Conservation (phyloP, 352 stramenopile species). For the Aphanomyces stellatus region DNA sequence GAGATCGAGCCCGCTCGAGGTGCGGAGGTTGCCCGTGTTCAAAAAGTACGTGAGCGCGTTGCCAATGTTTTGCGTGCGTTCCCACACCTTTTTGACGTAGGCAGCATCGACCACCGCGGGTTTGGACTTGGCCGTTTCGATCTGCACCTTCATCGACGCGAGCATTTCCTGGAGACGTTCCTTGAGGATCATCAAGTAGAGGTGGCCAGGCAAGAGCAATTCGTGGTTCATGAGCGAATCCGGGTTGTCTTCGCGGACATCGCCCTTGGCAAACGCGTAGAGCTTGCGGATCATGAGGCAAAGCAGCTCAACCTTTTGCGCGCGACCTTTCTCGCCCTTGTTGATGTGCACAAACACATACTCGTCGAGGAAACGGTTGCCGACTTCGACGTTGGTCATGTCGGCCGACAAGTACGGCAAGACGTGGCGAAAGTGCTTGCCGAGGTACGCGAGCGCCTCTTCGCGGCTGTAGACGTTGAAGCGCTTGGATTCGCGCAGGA, state of each 20-base stretch:
- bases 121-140: conserved; percentile 41
- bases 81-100: conserved; percentile 92
- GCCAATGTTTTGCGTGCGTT: conserved; percentile 84
- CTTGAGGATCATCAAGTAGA: conserved; percentile 96
- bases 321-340: conserved; percentile 78
- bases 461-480: conserved; percentile 86
- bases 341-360: conserved; percentile 97
- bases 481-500: conserved; percentile 95
- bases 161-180: conserved; percentile 98
- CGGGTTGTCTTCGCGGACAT: conserved; percentile 95
- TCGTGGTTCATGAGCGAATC: conserved; percentile 99
- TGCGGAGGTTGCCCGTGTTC: conserved; percentile 98
- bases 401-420: conserved; percentile 77
- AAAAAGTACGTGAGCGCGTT: conserved; percentile 98
- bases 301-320: conserved; percentile 87
- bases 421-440: conserved; percentile 92
- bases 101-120: conserved; percentile 63
- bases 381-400: conserved; percentile 87
- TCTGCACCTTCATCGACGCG: conserved; percentile 48
- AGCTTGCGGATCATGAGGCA: conserved; percentile 97
- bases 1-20: conserved; percentile 95
- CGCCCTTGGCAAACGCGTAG: conserved; percentile 93
- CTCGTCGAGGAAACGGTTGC: conserved; percentile 84
- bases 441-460: conserved; percentile 91
- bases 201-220: conserved; percentile 91